These are phyloP conservation scores for Aureobasidium pullulans DNA, from an alignment of 2,329 filamentous ascomycete species.

Conservation along the genomic window DNA sequence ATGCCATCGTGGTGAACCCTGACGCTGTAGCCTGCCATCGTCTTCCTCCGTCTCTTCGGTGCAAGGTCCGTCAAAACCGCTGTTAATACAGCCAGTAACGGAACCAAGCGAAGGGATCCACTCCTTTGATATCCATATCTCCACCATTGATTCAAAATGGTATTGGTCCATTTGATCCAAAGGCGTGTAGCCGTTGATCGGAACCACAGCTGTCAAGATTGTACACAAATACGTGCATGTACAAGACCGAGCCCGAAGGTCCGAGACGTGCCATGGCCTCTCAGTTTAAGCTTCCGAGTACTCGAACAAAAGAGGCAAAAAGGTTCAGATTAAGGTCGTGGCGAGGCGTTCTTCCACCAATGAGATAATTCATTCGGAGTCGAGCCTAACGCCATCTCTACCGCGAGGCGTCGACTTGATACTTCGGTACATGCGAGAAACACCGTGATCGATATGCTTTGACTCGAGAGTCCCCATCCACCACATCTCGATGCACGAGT, in stretches of 20 bases:
- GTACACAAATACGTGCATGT: conserved; percentile 9
- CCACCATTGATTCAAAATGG: not conserved
- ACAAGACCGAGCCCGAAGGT: not conserved
- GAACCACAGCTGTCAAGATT: not conserved
- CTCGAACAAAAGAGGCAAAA: not conserved
- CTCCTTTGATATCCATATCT: not conserved
- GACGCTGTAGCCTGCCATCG: not conserved
- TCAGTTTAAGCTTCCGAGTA: conserved; percentile 8
- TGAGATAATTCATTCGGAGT: not conserved
- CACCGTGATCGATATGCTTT: conserved; percentile 5
- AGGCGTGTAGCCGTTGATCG: conserved; percentile 1
- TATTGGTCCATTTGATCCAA: not conserved
- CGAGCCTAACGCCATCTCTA: conserved; percentile 7
- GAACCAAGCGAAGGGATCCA: conserved; percentile 3
- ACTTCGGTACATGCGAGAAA: conserved; percentile 10
- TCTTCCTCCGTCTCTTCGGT: not conserved
- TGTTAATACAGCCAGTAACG: not conserved
- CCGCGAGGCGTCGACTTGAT: not conserved
- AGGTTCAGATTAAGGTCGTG: conserved; percentile 8
- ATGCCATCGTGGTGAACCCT: not conserved
- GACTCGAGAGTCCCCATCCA: not conserved
- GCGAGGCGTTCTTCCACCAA: conserved; percentile 5
- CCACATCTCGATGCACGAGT: not conserved
- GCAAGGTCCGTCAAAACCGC: not conserved
- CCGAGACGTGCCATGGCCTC: conserved; percentile 4